phyloP scores from a whole-genome alignment of 139 green algal species.

The Limnomonas spitsbergensis region DNA sequence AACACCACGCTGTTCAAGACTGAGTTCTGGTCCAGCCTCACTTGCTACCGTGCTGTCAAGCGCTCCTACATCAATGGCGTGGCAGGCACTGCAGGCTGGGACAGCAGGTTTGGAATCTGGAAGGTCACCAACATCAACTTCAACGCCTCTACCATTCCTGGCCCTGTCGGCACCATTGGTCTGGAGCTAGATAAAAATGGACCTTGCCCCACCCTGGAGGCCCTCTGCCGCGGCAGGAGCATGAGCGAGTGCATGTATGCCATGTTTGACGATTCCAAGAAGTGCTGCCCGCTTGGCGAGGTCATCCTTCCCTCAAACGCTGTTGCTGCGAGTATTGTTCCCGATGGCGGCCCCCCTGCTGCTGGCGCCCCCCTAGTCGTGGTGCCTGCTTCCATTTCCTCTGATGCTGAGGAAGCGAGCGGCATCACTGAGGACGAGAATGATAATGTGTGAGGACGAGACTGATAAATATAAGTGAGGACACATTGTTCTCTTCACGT shows the following conservation, averaged over 20 bases:
- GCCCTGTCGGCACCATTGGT: neutral
- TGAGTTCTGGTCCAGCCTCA: slow-evolving; percentile 14
- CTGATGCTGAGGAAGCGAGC: too few species aligned
- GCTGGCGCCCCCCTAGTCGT: too few species aligned
- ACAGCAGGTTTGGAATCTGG: neutral
- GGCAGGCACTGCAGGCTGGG: neutral
- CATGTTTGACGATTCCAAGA: neutral
- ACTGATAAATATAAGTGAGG: too few species aligned
- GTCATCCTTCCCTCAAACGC: too few species aligned
- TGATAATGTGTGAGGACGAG: too few species aligned
- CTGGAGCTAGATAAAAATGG: slow-evolving; percentile 1
- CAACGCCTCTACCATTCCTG: neutral
- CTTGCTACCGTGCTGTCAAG: slow-evolving; percentile 9
- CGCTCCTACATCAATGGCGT: slow-evolving; percentile 13
- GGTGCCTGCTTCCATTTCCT: too few species aligned
- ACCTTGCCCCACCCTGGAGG: slow-evolving; percentile 10
- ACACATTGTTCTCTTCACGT: too few species aligned
- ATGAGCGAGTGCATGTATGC: neutral
- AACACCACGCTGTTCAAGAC: slow-evolving; percentile 16
- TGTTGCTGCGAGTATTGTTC: too few species aligned
- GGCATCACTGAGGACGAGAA: too few species aligned
- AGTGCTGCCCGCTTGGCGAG: neutral
- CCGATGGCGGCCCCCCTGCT: too few species aligned
- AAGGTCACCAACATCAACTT: slow-evolving; percentile 2
- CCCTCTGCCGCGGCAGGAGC: neutral